Evolutionary conservation across 495 filamentous ascomycete genomes (phyloP).

Genomic region (Trichoderma gamsii): DNA sequence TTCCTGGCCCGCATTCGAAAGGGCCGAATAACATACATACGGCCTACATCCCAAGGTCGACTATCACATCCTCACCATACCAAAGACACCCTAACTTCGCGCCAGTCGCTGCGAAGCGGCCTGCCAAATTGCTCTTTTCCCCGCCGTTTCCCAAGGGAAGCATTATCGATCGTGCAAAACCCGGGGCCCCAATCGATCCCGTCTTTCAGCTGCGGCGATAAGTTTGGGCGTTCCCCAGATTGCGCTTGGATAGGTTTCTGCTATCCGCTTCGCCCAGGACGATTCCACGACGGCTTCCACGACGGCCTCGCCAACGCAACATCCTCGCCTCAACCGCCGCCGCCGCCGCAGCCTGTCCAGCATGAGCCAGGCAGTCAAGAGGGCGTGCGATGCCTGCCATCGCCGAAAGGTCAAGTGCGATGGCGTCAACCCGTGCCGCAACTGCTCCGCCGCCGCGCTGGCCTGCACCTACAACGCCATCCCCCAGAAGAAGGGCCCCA

Average conservation of each 20-base stretch:
- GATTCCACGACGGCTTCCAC: not conserved
- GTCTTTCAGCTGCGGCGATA: not conserved
- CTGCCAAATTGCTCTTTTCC: not conserved
- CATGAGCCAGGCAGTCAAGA: constrained; percentile 54
- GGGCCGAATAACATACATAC: constrained; percentile 17
- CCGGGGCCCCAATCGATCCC: not conserved
- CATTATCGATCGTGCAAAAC: not conserved
- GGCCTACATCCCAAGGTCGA: constrained; percentile 5
- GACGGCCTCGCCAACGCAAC: no score
- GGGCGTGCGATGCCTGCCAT: constrained; percentile 78
- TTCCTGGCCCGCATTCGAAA: constrained; percentile 15
- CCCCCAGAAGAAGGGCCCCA: constrained; percentile 80
- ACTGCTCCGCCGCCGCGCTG: constrained; percentile 61
- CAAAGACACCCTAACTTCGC: not conserved
- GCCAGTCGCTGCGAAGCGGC: not conserved
- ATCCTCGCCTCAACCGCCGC: no score
- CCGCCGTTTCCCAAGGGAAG: not conserved
- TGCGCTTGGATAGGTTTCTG: not conserved
- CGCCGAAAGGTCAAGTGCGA: constrained; percentile 78
- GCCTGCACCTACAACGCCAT: constrained; percentile 77
- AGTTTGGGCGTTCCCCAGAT: constrained; percentile 1
- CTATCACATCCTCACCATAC: not conserved
- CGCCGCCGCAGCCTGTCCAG: constrained; percentile 13
- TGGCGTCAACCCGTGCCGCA: constrained; percentile 63
- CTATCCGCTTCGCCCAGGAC: not conserved